These are phyloP conservation scores for Fusarium setosum DNA, from an alignment of 2,329 filamentous ascomycete species.

Conservation along the genomic window DNA sequence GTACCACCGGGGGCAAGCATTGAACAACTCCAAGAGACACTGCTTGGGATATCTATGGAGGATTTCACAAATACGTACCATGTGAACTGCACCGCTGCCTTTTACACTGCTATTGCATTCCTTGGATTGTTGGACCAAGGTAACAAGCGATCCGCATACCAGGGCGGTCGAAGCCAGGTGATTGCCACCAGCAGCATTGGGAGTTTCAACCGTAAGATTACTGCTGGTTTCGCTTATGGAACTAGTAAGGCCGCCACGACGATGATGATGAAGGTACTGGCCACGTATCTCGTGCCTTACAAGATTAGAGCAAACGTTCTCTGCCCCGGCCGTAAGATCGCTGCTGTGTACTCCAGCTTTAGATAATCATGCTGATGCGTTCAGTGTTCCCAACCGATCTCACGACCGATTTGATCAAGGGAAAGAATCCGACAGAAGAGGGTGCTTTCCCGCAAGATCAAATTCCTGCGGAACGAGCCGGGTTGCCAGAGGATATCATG, in stretches of 20 bases:
- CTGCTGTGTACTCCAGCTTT: no score
- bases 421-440: background rate
- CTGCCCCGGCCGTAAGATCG: background rate
- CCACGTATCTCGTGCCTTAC: background rate
- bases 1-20: background rate
- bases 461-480: background rate
- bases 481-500: background rate
- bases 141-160: background rate
- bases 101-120: background rate
- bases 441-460: background rate
- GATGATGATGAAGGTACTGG: background rate
- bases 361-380: background rate
- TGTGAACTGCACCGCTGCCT: background rate
- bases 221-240: background rate
- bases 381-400: background rate
- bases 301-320: background rate
- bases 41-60: background rate
- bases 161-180: background rate
- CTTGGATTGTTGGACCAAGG: background rate
- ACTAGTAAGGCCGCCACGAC: background rate
- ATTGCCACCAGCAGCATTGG: background rate
- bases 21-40: background rate
- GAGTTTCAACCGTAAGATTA: background rate
- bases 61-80: background rate
- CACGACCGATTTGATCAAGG: background rate